Percentiles rank a stretch among this genome's conserved stretches.
phyloP scores from a whole-genome alignment of 2,329 filamentous ascomycete species.

The Xylaria sp. region DNA sequence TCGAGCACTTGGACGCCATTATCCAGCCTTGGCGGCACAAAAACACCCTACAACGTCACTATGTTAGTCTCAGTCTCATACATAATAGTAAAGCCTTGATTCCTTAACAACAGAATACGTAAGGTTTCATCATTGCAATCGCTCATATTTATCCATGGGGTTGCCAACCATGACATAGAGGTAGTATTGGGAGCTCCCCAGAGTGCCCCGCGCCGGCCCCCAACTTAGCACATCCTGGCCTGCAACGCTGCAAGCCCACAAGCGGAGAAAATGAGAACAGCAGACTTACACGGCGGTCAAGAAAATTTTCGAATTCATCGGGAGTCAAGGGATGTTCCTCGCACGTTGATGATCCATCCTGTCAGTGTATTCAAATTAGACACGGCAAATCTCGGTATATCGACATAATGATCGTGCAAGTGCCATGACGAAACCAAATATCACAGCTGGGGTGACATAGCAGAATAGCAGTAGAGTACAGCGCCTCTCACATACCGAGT shows the following conservation, averaged over 20 bases:
- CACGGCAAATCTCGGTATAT: neutral
- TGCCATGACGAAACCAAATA: neutral
- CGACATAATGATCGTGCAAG: neutral
- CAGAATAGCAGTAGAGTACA: slow-evolving; percentile 19
- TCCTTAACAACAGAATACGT: neutral
- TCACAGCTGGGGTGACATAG: neutral
- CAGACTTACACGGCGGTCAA: slow-evolving; percentile 59
- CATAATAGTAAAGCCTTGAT: neutral
- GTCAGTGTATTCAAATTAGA: slow-evolving; percentile 19
- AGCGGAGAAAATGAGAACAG: neutral
- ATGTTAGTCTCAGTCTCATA: slow-evolving; percentile 28
- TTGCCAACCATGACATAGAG: neutral
- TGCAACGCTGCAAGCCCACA: neutral
- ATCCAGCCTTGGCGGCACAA: slow-evolving; percentile 59
- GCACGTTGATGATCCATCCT: slow-evolving; percentile 62
- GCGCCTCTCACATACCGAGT: slow-evolving; percentile 58
- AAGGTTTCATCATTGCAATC: neutral
- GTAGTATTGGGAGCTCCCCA: neutral
- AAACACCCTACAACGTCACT: slow-evolving; percentile 59
- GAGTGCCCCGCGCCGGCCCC: slow-evolving; percentile 18
- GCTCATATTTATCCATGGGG: neutral
- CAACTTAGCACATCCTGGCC: slow-evolving; percentile 3
- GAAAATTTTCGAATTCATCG: slow-evolving; percentile 69
- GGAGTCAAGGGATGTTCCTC: slow-evolving; percentile 63
- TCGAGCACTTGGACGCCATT: slow-evolving; percentile 59